Percentiles rank a stretch among this genome's conserved stretches.
phyloP scores from a whole-genome alignment of 73 alveolate species.

The Durusdinium trenchii region DNA sequence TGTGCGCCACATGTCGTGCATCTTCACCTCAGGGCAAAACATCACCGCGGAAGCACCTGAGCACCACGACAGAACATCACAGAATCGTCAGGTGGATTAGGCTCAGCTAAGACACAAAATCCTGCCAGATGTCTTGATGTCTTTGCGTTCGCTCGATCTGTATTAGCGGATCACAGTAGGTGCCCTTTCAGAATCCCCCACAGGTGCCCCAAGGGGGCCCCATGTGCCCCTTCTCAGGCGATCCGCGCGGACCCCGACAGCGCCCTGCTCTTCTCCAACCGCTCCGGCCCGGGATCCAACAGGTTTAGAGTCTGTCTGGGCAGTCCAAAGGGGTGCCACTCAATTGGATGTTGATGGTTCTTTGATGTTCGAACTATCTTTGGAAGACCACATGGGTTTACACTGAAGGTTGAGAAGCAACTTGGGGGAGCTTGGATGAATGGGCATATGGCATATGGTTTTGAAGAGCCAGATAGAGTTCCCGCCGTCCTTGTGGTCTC shows the following conservation, averaged over 20 bases:
- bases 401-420: not conserved
- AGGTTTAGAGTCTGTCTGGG: not conserved
- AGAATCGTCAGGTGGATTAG: not conserved
- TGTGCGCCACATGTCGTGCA: no score
- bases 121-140: not conserved
- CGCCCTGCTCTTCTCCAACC: constrained; percentile 42
- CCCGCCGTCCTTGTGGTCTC: not conserved
- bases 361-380: not conserved
- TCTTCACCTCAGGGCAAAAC: no score
- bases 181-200: not conserved
- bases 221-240: not conserved
- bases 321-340: not conserved
- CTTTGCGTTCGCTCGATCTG: not conserved
- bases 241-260: constrained; percentile 52
- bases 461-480: not conserved
- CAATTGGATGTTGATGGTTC: not conserved
- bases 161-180: not conserved
- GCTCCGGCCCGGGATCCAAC: not conserved
- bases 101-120: not conserved
- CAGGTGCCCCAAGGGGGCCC: not conserved
- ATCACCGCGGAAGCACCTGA: not conserved
- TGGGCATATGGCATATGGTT: not conserved
- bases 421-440: not conserved
- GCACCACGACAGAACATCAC: not conserved
- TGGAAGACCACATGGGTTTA: not conserved